A percentile compares a stretch with the other conserved stretches of the same genome.
phyloP scores from a whole-genome alignment of 805 yeast genomes.

The Wickerhamomyces rabaulensis region DNA sequence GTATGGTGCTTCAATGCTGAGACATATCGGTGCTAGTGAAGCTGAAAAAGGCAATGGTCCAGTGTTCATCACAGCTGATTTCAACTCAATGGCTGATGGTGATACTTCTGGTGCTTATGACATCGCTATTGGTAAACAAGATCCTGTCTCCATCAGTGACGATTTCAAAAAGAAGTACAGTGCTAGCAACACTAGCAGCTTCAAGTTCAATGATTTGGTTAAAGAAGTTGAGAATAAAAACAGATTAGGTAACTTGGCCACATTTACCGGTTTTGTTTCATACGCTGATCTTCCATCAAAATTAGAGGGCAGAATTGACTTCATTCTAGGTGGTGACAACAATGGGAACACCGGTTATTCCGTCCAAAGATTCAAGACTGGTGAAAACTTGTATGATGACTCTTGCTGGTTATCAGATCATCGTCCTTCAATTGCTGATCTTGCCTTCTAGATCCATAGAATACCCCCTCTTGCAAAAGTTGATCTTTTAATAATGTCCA shows the following conservation, averaged over 20 bases:
- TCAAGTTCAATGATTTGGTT: constrained; percentile 26
- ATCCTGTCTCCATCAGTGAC: constrained; percentile 14
- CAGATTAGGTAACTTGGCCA: constrained; percentile 31
- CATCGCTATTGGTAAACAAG: constrained; percentile 5
- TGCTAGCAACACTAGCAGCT: constrained; percentile 12
- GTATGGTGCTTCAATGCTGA: constrained; percentile 10
- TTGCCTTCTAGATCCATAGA: constrained; percentile 5
- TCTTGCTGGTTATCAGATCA: constrained; percentile 37
- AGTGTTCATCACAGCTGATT: constrained; percentile 39
- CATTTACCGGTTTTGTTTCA: constrained; percentile 36
- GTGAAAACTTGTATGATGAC: constrained; percentile 32
- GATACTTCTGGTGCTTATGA: constrained; percentile 8
- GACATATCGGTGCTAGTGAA: constrained; percentile 33
- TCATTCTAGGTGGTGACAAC: constrained; percentile 28
- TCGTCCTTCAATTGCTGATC: constrained; percentile 33
- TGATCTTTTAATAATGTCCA: no score
- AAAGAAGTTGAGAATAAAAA: constrained; percentile 18
- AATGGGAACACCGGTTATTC: constrained; percentile 8
- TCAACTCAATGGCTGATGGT: constrained; percentile 28
- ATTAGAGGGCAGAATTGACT: constrained; percentile 34
- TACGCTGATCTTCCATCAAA: constrained; percentile 11
- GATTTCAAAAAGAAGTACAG: constrained; percentile 17
- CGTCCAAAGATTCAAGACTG: constrained; percentile 24
- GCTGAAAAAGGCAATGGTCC: constrained; percentile 27
- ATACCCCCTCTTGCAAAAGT: background rate